Evolutionary conservation across 495 filamentous ascomycete genomes (phyloP).

Genomic region (Arthonia radiata): DNA sequence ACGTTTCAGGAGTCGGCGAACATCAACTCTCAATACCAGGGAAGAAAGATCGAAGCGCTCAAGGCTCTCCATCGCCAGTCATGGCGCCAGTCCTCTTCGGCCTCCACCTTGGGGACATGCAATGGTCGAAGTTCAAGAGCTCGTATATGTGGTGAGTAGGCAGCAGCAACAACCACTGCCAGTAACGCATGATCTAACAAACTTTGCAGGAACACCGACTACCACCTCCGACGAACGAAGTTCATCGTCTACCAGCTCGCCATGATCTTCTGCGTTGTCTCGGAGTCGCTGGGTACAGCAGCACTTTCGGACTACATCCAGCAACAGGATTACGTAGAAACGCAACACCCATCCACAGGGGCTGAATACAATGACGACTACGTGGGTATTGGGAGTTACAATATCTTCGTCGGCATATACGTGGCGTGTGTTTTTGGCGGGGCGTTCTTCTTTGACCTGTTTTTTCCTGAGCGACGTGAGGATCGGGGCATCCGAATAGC

Average conservation of each 20-base stretch:
- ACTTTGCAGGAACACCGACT: constrained; percentile 18
- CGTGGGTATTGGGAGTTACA: constrained; percentile 22
- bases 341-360: too few relatives aligned
- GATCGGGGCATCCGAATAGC: constrained; percentile 17
- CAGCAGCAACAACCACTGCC: constrained; percentile 21
- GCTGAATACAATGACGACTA: constrained; percentile 26
- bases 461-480: constrained; percentile 25
- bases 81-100: constrained; percentile 25
- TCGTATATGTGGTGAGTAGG: constrained; percentile 23
- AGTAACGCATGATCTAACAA: constrained; percentile 30
- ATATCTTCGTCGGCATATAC: constrained; percentile 27
- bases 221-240: constrained; percentile 24
- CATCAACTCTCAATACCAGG: too few relatives aligned
- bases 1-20: too few relatives aligned
- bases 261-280: constrained; percentile 26
- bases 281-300: constrained; percentile 23
- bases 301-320: constrained; percentile 27
- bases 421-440: constrained; percentile 27
- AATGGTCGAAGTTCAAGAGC: constrained; percentile 24
- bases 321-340: constrained; percentile 17
- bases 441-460: constrained; percentile 29
- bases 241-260: constrained; percentile 28
- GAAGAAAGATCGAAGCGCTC: too few relatives aligned
- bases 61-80: too few relatives aligned
- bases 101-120: constrained; percentile 23